phyloP scores from a whole-genome alignment of 129 eudicot genomes.

The Chrysanthemum makinoi region DNA sequence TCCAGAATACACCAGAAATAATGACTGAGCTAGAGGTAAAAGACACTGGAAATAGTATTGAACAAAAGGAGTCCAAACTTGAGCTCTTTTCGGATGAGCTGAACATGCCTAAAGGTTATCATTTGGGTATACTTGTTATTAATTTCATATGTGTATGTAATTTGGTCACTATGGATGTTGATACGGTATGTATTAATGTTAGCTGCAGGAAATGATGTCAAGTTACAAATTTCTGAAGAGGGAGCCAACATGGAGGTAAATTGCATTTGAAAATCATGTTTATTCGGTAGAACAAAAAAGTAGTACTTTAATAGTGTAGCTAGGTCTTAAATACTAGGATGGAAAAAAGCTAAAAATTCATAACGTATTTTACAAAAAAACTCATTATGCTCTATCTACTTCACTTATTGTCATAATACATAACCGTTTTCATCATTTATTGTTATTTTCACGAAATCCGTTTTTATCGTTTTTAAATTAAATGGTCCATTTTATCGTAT shows the following conservation, averaged over 20 bases:
- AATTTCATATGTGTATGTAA: not conserved
- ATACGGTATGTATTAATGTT: not conserved
- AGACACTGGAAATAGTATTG: conserved; percentile 1
- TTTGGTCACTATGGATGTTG: not conserved
- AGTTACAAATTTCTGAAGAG: conserved; percentile 24
- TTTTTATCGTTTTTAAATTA: too few relatives aligned
- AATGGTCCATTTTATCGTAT: too few relatives aligned
- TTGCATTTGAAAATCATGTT: conserved; percentile 1
- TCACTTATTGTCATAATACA: too few relatives aligned
- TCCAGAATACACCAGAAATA: not conserved
- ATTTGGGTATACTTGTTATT: not conserved
- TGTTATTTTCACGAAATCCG: too few relatives aligned
- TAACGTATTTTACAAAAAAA: too few relatives aligned
- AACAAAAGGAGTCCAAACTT: conserved; percentile 17
- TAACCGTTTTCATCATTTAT: too few relatives aligned
- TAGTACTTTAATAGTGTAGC: not conserved
- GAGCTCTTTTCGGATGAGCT: conserved; percentile 5
- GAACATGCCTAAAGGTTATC: conserved; percentile 27
- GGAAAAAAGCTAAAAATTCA: too few relatives aligned
- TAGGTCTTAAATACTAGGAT: not conserved
- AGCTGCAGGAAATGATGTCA: conserved; percentile 35
- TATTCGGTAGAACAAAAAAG: not conserved
- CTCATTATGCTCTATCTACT: too few relatives aligned
- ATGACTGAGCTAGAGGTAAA: conserved; percentile 17
- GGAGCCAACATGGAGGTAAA: conserved; percentile 35